Evolutionary conservation across 208 protist species (phyloP), one percentile per base, ranked within the genome.

Genomic region (Crithidia mellificae): DNA sequence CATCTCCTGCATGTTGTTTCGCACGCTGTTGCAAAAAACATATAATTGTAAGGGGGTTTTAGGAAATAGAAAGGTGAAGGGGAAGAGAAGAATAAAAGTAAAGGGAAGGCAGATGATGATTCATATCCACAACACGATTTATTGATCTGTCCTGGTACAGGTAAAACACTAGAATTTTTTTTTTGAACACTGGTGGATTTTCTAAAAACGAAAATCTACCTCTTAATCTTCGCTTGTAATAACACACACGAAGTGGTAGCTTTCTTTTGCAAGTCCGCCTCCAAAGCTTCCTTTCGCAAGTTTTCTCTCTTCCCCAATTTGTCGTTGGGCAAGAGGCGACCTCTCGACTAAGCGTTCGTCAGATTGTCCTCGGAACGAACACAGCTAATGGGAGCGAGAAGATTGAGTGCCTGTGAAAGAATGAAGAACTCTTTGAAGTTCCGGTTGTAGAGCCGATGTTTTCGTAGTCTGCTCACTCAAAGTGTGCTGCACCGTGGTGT

Each of bases 211-310:
- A 38, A 38, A 38, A n/a, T n/a, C n/a, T n/a, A n/a, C n/a, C 34
- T 38, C 11, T 38, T 38, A 38, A 38, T 38, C 11, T 38, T 38
- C n/a, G 11, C 11, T 38, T 38, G 5, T 38, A 38, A 38, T 38
- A 2, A 51, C 20, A 51, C 46, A 5, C 19, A 51, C 29, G 24
- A 55, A 55, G 50, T 55, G 50, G 29, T 15, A 55, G 50, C 22
- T 38, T 24, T 20, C 14, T 38, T 58, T 43, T 43, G 3, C 19
- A 58, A 58, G 27, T 58, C 32, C 53, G 53, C 32, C 29, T 39
- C 53, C 53, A 44, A 58, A 39, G 53, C 43, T 50, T 29, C 43
- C 49, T 6, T 52, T 54, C 47, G 19, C 49, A 55, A 65, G 59
- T 44, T 52, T 65, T 36, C 46, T 22, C 59, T 4, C 32, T 52